These are phyloP conservation scores for Mycena citricolor DNA, from an alignment of 1,284 basidiomycete species.

Conservation along the genomic window DNA sequence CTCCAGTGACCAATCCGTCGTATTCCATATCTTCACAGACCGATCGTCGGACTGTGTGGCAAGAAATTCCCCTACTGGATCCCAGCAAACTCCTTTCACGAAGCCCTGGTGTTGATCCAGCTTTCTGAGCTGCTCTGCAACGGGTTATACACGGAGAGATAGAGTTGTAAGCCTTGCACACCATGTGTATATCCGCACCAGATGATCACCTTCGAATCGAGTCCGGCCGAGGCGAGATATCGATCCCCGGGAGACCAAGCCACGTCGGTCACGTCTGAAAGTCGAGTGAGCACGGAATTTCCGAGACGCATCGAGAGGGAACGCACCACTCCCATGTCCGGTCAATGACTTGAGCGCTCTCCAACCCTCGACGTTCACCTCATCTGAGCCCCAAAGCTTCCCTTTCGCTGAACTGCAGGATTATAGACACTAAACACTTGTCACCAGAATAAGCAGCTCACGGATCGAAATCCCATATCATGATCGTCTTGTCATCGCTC, in stretches of 20 bases:
- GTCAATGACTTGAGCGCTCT: slow-evolving; percentile 89
- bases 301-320: background rate
- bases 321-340: slow-evolving; percentile 87
- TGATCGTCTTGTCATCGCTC: slow-evolving; percentile 92
- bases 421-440: slow-evolving; percentile 7
- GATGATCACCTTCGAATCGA: slow-evolving; percentile 89
- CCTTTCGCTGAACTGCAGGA: slow-evolving; percentile 68
- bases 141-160: slow-evolving; percentile 3
- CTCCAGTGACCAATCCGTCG: slow-evolving; percentile 87
- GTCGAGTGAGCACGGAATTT: slow-evolving; percentile 7
- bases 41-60: slow-evolving; percentile 98
- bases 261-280: slow-evolving; percentile 88
- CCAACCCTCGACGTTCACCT: slow-evolving; percentile 97
- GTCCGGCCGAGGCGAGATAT: slow-evolving; percentile 91
- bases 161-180: slow-evolving; percentile 34
- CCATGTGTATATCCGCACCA: slow-evolving; percentile 92
- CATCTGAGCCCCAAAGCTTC: slow-evolving; percentile 89
- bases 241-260: slow-evolving; percentile 93
- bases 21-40: slow-evolving; percentile 95
- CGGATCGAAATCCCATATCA: slow-evolving; percentile 98
- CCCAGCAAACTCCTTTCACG: slow-evolving; percentile 98
- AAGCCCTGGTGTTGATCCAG: slow-evolving; percentile 93
- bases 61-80: slow-evolving; percentile 94
- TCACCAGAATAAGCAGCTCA: slow-evolving; percentile 43
- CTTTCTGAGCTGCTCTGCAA: slow-evolving; percentile 73